Percentiles rank a stretch among this genome's conserved stretches.
phyloP scores from a whole-genome alignment of 164 flowering plant species.

The Annona squamosa region DNA sequence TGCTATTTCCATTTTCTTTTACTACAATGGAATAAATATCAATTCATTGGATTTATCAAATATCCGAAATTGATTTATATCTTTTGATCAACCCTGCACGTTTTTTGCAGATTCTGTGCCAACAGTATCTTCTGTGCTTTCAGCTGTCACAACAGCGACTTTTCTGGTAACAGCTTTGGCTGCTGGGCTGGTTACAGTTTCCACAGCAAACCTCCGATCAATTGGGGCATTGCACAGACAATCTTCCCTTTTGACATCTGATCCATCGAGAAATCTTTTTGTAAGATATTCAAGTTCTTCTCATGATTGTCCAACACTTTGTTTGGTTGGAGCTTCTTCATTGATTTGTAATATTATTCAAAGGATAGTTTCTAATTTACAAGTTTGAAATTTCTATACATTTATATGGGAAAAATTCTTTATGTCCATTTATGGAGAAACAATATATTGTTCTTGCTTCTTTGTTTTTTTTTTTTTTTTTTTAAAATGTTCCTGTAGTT shows the following conservation, averaged over 20 bases:
- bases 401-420: too few relatives aligned
- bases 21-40: neutral
- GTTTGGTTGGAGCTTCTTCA: neutral
- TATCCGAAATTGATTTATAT: neutral
- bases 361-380: too few relatives aligned
- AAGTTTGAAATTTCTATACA: too few relatives aligned
- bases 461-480: too few relatives aligned
- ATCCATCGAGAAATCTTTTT: slow-evolving; percentile 76
- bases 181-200: slow-evolving; percentile 62
- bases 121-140: slow-evolving; percentile 35
- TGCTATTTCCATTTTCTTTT: neutral
- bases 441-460: too few relatives aligned
- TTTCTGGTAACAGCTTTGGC: slow-evolving; percentile 47
- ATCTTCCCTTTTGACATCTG: slow-evolving; percentile 32
- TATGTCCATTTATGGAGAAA: too few relatives aligned
- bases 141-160: slow-evolving; percentile 41
- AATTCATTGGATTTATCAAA: neutral
- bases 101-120: slow-evolving; percentile 68
- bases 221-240: slow-evolving; percentile 40
- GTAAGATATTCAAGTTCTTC: slow-evolving; percentile 35
- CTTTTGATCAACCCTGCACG: neutral
- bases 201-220: slow-evolving; percentile 70
- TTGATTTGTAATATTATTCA: neutral
- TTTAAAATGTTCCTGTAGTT: too few relatives aligned
- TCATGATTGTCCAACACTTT: neutral